Evolutionary conservation across 2,329 filamentous ascomycete species (phyloP).

Genomic region (Talaromyces marneffei): DNA sequence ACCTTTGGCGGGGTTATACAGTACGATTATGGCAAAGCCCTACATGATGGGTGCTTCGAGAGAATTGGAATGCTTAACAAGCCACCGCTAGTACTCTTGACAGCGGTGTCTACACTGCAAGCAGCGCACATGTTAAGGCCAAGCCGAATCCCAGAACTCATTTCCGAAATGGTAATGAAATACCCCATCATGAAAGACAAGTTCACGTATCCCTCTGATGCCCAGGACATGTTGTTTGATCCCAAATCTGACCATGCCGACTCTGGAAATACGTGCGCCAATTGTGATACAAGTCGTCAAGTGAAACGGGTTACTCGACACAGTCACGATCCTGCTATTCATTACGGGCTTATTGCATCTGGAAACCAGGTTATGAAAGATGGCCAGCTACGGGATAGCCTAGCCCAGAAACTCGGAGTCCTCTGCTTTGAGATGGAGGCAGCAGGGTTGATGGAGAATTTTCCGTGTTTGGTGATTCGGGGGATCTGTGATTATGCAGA

Average conservation of each 20-base stretch:
- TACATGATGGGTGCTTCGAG: not conserved
- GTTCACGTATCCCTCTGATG: not conserved
- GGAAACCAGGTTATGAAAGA: not conserved
- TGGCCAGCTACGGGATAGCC: not conserved
- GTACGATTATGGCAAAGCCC: slow-evolving; percentile 12
- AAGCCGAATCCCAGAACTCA: not conserved
- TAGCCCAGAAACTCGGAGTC: not conserved
- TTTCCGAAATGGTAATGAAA: not conserved
- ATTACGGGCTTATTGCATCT: slow-evolving; percentile 6
- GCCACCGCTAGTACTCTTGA: not conserved
- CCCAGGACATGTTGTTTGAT: not conserved
- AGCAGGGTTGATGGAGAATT: not conserved
- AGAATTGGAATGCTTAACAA: slow-evolving; percentile 1
- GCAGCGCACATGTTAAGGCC: not conserved
- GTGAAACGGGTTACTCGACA: not conserved
- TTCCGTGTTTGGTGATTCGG: not conserved
- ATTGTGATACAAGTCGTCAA: not conserved
- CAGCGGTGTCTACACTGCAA: not conserved
- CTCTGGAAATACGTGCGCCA: not conserved
- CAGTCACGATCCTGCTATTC: not conserved
- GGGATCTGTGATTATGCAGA: not conserved
- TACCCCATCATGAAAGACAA: not conserved
- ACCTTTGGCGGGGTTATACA: slow-evolving; percentile 18
- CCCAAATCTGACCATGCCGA: not conserved
- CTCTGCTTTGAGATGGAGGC: not conserved